A percentile compares a stretch with the other conserved stretches of the same genome.
phyloP scores from a whole-genome alignment of 495 filamentous ascomycete species.

The Hamigera avellanea region DNA sequence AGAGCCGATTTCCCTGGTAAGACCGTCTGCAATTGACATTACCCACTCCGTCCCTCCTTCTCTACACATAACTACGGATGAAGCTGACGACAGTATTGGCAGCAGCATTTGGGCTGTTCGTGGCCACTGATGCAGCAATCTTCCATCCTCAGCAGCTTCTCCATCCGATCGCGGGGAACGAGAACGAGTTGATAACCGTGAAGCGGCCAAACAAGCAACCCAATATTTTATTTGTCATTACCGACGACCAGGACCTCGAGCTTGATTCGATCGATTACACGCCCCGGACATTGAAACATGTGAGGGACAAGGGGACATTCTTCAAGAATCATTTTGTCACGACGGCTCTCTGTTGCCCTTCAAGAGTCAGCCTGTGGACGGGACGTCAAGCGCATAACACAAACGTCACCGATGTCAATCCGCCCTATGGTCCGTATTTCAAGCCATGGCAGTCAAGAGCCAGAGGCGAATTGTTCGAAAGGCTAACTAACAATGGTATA shows the following conservation, averaged over 20 bases:
- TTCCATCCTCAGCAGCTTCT: neutral
- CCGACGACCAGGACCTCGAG: conserved; percentile 48
- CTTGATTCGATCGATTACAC: conserved; percentile 44
- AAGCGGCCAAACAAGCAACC: conserved; percentile 9
- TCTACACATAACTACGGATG: no score
- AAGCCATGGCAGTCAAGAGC: no score
- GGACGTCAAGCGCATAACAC: conserved; percentile 56
- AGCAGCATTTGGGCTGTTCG: neutral
- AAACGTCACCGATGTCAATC: conserved; percentile 52
- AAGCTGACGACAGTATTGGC: neutral
- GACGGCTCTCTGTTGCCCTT: conserved; percentile 48
- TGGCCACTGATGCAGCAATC: neutral
- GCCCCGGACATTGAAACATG: conserved; percentile 34
- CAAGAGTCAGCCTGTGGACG: conserved; percentile 44
- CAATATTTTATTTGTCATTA: conserved; percentile 47
- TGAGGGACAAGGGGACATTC: conserved; percentile 35
- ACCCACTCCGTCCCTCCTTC: no score
- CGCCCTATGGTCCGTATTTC: conserved; percentile 40
- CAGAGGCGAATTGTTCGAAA: no score
- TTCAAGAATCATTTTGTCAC: conserved; percentile 44
- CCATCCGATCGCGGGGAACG: neutral
- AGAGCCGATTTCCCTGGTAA: no score
- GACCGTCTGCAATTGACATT: no score
- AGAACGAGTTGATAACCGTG: neutral
- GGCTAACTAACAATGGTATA: conserved; percentile 6